These are phyloP conservation scores for Euphorbia pulcherrima DNA, from an alignment of 345 rosid genomes.

Conservation along the genomic window DNA sequence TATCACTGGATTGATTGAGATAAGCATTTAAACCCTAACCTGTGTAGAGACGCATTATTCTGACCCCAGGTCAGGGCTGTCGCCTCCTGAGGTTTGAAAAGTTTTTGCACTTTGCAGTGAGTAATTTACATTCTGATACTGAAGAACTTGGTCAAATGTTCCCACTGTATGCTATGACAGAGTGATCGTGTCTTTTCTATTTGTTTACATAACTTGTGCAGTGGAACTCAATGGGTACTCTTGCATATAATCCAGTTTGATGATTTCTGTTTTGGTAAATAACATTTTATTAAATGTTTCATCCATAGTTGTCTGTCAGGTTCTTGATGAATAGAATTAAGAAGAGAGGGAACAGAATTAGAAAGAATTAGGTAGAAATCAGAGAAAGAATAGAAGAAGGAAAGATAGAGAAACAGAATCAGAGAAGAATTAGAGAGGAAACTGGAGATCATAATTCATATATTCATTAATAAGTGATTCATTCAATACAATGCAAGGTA, in stretches of 20 bases:
- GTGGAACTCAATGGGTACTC: neutral
- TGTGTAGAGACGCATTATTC: neutral
- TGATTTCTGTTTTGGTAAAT: neutral
- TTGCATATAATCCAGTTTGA: neutral
- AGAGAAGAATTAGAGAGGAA: too few species aligned
- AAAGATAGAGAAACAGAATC: too few species aligned
- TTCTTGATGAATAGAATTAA: too few species aligned
- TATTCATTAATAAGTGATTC: too few species aligned
- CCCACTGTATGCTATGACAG: neutral
- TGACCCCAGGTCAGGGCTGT: neutral
- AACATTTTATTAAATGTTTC: neutral
- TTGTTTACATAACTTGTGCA: neutral
- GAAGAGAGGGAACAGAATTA: too few species aligned
- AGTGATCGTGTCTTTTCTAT: neutral
- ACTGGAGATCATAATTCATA: too few species aligned
- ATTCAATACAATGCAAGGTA: too few species aligned
- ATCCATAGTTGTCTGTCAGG: too few species aligned
- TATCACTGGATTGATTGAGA: neutral
- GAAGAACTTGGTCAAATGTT: conserved; percentile 2
- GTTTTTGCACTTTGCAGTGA: neutral
- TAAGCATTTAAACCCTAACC: neutral
- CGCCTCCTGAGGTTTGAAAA: neutral
- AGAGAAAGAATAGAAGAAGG: too few species aligned
- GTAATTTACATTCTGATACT: neutral
- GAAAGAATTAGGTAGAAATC: too few species aligned